Percentiles rank a stretch among this genome's conserved stretches.
These are phyloP conservation scores for Ganoderma sinense DNA, from an alignment of 1,284 basidiomycete species.

Conservation along the genomic window DNA sequence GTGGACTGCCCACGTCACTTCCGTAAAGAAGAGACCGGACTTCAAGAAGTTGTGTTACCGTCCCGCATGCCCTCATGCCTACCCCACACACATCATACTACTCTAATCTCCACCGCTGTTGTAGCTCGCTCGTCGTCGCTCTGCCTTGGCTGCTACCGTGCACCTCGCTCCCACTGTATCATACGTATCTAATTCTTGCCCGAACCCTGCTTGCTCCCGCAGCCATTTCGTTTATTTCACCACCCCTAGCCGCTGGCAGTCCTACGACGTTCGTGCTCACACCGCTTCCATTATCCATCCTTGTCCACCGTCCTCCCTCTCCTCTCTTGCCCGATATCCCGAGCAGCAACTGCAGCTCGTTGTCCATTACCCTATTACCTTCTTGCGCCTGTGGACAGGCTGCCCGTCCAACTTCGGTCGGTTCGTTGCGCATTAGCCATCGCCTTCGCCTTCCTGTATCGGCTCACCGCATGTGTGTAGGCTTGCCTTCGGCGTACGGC, in stretches of 20 bases:
- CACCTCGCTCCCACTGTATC: constrained; percentile 16
- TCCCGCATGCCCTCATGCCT: not conserved
- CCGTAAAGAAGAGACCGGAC: constrained; percentile 33
- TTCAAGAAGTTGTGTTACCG: constrained; percentile 34
- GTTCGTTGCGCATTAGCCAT: not conserved
- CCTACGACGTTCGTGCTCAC: constrained; percentile 9
- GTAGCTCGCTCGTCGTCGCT: constrained; percentile 29
- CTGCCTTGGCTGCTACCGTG: constrained; percentile 7
- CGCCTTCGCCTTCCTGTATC: not conserved
- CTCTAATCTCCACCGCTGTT: constrained; percentile 21
- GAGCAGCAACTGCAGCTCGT: not conserved
- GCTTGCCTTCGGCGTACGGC: not conserved
- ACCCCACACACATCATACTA: constrained; percentile 11
- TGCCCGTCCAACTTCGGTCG: not conserved
- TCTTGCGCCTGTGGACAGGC: constrained; percentile 17
- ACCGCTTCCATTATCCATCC: not conserved
- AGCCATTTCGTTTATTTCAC: constrained; percentile 4
- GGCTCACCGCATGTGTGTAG: not conserved
- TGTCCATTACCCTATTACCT: not conserved
- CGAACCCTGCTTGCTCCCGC: not conserved
- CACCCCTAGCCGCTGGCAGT: constrained; percentile 11
- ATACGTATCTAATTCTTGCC: constrained; percentile 11
- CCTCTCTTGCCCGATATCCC: not conserved
- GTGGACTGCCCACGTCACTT: constrained; percentile 16
- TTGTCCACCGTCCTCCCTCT: not conserved